A percentile compares a stretch with the other conserved stretches of the same genome.
These are phyloP conservation scores for Fraxinus angustifolia DNA, from an alignment of 305 asterid genomes.

Conservation along the genomic window DNA sequence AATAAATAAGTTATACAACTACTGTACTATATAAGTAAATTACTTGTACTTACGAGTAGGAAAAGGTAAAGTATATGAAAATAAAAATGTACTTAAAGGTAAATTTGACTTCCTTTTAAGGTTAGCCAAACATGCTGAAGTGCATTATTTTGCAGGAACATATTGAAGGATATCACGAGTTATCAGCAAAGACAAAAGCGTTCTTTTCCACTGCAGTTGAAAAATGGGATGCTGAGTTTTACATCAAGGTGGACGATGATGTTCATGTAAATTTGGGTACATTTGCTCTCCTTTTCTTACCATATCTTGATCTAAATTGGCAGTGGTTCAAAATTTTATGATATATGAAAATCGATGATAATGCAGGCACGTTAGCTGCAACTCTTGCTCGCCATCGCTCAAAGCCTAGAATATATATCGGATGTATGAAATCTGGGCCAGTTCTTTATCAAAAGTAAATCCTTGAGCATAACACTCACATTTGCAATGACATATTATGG, in stretches of 20 bases:
- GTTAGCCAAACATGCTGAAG: neutral
- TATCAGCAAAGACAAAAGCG: constrained; percentile 75
- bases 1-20: neutral
- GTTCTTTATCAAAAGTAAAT: constrained; percentile 64
- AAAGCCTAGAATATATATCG: constrained; percentile 63
- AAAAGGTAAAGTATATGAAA: neutral
- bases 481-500: neutral
- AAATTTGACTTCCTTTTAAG: neutral
- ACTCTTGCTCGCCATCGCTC: constrained; percentile 62
- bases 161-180: constrained; percentile 76
- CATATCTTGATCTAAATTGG: neutral
- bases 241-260: constrained; percentile 76
- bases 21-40: neutral
- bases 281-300: neutral
- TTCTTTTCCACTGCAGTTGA: constrained; percentile 63
- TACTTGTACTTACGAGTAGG: neutral
- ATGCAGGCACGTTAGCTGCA: constrained; percentile 67
- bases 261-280: constrained; percentile 82
- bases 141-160: constrained; percentile 46
- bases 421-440: constrained; percentile 92
- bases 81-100: neutral
- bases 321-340: neutral
- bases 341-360: neutral
- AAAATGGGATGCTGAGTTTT: constrained; percentile 77
- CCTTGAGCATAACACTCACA: neutral